Evolutionary conservation across 345 rosid genomes (phyloP).

Genomic region (Clausena lansium): DNA sequence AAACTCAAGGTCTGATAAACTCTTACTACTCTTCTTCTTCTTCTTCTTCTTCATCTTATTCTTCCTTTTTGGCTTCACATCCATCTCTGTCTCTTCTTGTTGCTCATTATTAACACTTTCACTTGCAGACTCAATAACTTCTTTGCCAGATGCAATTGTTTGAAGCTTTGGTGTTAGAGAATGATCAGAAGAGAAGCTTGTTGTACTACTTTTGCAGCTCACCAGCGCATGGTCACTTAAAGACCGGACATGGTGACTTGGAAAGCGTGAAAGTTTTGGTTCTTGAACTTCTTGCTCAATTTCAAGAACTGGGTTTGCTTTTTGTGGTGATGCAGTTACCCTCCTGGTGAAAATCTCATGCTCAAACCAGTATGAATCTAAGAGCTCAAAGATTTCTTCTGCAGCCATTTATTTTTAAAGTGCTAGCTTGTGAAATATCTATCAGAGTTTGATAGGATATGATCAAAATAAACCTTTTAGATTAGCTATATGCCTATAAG

Average conservation of each 20-base stretch:
- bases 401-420: constrained; percentile 28
- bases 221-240: constrained; percentile 41
- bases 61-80: neutral
- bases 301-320: constrained; percentile 18
- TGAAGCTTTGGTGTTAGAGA: constrained; percentile 38
- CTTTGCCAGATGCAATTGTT: constrained; percentile 55
- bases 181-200: constrained; percentile 18
- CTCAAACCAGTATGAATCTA: constrained; percentile 54
- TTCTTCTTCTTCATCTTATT: constrained; percentile 19
- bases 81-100: neutral
- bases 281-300: constrained; percentile 19
- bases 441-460: neutral
- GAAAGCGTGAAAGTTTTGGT: constrained; percentile 17
- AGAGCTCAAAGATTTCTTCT: constrained; percentile 36
- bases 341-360: constrained; percentile 26
- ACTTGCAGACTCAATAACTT: constrained; percentile 22
- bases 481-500: neutral
- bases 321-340: neutral
- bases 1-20: constrained; percentile 41
- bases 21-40: constrained; percentile 38
- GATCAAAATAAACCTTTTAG: neutral
- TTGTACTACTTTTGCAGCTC: constrained; percentile 6
- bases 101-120: neutral
- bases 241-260: constrained; percentile 33
- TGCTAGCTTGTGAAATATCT: neutral